Evolutionary conservation across 2,329 filamentous ascomycete genomes (phyloP).

Genomic region (Capronia coronata): DNA sequence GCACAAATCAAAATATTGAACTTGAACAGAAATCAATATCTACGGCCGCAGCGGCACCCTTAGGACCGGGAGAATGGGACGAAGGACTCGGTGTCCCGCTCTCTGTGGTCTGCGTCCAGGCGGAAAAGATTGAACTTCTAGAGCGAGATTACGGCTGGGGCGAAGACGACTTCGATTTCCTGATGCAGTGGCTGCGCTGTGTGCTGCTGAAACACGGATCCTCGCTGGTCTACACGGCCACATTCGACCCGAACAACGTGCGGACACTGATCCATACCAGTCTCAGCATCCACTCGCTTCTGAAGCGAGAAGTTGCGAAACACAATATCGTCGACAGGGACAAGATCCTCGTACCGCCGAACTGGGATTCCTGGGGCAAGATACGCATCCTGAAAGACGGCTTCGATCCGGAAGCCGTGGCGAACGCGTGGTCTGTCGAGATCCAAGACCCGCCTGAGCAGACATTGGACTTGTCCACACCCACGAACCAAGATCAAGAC

Average conservation of each 20-base stretch:
- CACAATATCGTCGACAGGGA: constrained; percentile 90
- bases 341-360: constrained; percentile 87
- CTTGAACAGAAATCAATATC: constrained; percentile 1
- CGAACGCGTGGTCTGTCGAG: constrained; percentile 77
- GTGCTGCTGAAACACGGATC: constrained; percentile 82
- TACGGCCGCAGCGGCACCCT: constrained; percentile 45
- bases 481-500: constrained; percentile 28
- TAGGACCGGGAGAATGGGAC: constrained; percentile 89
- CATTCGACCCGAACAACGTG: constrained; percentile 68
- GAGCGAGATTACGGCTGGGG: constrained; percentile 90
- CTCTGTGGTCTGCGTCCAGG: constrained; percentile 88
- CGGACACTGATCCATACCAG: constrained; percentile 77
- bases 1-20: not conserved
- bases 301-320: constrained; percentile 72
- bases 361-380: constrained; percentile 99
- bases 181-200: constrained; percentile 86
- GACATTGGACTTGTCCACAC: constrained; percentile 27
- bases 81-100: constrained; percentile 79
- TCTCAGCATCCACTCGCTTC: constrained; percentile 74
- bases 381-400: constrained; percentile 85
- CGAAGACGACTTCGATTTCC: constrained; percentile 93
- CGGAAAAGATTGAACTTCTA: constrained; percentile 81
- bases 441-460: constrained; percentile 53
- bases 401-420: constrained; percentile 84
- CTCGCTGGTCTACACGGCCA: constrained; percentile 77